Evolutionary conservation across 345 rosid species (phyloP).

Genomic region (Euphorbia peplus): DNA sequence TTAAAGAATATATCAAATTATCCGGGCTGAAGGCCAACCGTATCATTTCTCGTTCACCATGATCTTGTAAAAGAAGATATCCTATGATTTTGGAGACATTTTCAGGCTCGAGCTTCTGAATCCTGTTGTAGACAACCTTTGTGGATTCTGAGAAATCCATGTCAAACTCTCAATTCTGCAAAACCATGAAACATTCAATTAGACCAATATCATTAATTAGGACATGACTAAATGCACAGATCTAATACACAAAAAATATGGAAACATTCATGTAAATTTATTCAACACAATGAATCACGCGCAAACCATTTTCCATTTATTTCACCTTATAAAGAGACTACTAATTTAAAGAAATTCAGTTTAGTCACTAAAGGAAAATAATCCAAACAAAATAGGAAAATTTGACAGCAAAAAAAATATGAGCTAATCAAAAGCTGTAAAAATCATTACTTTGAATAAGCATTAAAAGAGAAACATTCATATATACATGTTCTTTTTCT

Average conservation of each 20-base stretch:
- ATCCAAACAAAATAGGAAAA: slow-evolving; percentile 18
- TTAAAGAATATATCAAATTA: slow-evolving; percentile 47
- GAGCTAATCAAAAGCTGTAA: slow-evolving; percentile 19
- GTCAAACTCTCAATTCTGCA: slow-evolving; percentile 31
- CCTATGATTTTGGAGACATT: slow-evolving; percentile 79
- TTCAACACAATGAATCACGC: not conserved
- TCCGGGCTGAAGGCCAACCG: slow-evolving; percentile 86
- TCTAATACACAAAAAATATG: slow-evolving; percentile 4
- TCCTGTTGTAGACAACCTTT: slow-evolving; percentile 68
- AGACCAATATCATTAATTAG: not conserved
- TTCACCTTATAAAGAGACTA: not conserved
- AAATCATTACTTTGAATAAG: slow-evolving; percentile 10
- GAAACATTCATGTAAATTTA: slow-evolving; percentile 3
- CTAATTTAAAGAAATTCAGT: not conserved
- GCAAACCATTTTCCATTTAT: slow-evolving; percentile 9
- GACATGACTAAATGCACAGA: slow-evolving; percentile 22
- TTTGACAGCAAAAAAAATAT: slow-evolving; percentile 23
- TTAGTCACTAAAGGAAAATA: slow-evolving; percentile 1
- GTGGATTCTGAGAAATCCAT: slow-evolving; percentile 85
- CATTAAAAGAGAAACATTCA: slow-evolving; percentile 3
- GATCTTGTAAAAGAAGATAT: slow-evolving; percentile 68
- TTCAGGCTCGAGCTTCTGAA: slow-evolving; percentile 82
- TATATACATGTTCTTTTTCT: slow-evolving; percentile 3
- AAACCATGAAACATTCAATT: slow-evolving; percentile 9
- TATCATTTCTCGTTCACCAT: slow-evolving; percentile 76